phyloP scores from a whole-genome alignment of 2,329 filamentous ascomycete species.

The Hypoxylon sp. region DNA sequence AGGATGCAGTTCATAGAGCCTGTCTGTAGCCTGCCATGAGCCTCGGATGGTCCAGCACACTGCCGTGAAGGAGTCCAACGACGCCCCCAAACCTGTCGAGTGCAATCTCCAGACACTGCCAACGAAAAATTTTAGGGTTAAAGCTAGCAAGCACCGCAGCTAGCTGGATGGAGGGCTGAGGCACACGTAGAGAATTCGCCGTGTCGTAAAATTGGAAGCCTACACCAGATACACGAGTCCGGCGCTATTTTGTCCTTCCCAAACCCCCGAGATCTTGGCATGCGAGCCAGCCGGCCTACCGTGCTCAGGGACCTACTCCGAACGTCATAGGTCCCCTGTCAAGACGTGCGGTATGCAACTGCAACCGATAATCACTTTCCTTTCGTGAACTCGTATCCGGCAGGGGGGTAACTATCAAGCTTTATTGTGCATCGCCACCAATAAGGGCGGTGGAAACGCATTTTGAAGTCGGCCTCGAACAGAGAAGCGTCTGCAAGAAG shows the following conservation, averaged over 20 bases:
- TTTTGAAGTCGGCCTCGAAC: conserved; percentile 29
- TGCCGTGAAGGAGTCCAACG: background rate
- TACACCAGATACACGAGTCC: conserved; percentile 25
- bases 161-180: conserved; percentile 3
- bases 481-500: conserved; percentile 18
- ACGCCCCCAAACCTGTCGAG: background rate
- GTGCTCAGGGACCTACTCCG: conserved; percentile 39
- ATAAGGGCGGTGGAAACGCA: conserved; percentile 21
- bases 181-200: conserved; percentile 10
- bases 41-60: background rate
- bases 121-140: too few species aligned
- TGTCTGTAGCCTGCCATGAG: conserved; percentile 1
- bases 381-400: conserved; percentile 46
- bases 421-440: conserved; percentile 37
- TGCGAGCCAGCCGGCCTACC: conserved; percentile 35
- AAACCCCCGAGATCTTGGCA: conserved; percentile 38
- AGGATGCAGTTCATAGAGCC: conserved; percentile 3
- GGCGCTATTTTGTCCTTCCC: conserved; percentile 40
- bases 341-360: conserved; percentile 45
- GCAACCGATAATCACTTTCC: conserved; percentile 50
- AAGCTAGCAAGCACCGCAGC: background rate
- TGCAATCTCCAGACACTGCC: background rate
- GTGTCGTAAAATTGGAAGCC: conserved; percentile 31
- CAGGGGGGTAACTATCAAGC: conserved; percentile 38
- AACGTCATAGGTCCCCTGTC: conserved; percentile 40